Conservation (phyloP, 768 basidiomycete genomes). For the Trametes maxima region DNA sequence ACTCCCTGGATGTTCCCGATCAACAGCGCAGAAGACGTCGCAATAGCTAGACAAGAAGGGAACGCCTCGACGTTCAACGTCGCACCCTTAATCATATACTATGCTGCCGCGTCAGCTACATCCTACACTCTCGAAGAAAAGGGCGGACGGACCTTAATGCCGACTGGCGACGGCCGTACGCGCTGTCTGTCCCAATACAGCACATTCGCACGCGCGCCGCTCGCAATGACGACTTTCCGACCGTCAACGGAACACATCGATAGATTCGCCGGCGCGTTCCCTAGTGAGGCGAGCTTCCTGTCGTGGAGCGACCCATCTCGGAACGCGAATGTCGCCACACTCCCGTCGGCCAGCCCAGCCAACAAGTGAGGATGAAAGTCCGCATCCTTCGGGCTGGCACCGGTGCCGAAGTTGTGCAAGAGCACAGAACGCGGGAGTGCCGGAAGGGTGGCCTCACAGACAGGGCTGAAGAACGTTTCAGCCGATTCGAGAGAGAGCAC, state of each 20-base stretch:
- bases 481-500: slow-evolving; percentile 47
- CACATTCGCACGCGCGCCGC: slow-evolving; percentile 68
- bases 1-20: slow-evolving; percentile 70
- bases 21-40: slow-evolving; percentile 52
- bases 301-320: slow-evolving; percentile 40
- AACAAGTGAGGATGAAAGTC: slow-evolving; percentile 60
- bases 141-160: slow-evolving; percentile 55
- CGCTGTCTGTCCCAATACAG: slow-evolving; percentile 68
- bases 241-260: slow-evolving; percentile 57
- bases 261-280: slow-evolving; percentile 65
- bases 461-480: slow-evolving; percentile 25
- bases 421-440: slow-evolving; percentile 49
- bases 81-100: slow-evolving; percentile 56
- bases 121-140: neutral
- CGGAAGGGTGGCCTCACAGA: slow-evolving; percentile 46
- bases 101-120: neutral
- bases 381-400: slow-evolving; percentile 36
- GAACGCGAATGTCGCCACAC: slow-evolving; percentile 57
- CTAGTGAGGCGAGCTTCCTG: slow-evolving; percentile 64
- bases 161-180: slow-evolving; percentile 68
- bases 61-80: slow-evolving; percentile 53
- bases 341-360: slow-evolving; percentile 76
- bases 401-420: slow-evolving; percentile 59
- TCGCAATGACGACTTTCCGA: slow-evolving; percentile 64
- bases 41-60: slow-evolving; percentile 59